Evolutionary conservation across 495 filamentous ascomycete genomes (phyloP), one percentile per base, ranked within the genome.

Genomic region (Jackrogersella multiformis): DNA sequence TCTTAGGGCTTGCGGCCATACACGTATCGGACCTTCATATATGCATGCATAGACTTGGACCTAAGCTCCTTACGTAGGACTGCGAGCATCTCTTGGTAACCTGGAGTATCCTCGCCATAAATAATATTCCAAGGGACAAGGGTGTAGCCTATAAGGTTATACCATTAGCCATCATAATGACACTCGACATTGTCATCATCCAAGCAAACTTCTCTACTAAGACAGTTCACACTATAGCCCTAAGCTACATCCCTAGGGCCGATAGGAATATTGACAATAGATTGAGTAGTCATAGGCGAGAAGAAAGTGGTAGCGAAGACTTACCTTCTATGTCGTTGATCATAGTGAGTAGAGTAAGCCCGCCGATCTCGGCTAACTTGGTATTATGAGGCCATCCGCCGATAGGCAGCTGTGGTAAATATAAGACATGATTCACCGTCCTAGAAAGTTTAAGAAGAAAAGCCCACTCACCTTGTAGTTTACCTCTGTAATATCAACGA

Each of bases 401-500:
- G 24, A 64, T 52, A 26, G 61, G 54, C 23, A 56, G 18, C 54
- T 58, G 20, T 7, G n/a, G 20, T 3, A 30, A 30, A 30, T 7
- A 30, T 30, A 30, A 30, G 26, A 30, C 26, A 30, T 30, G 26
- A 30, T 7, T 30, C 7, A 30, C 7, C 26, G 7, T 7, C 26
- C 3, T 16, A 24, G 34, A 28, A 30, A 28, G 4, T 21, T n/a
- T 41, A 4, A 24, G 7, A 21, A 18, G 23, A 32, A 10, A 56
- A 32, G 0, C 9, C 13, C 35, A 49, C 57, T 30, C 15, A 52
- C 57, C 35, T 61, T 61, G n/a, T 30, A 61, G 20, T 61, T 61
- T 1, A 61, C 57, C 16, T 69, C 66, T 16, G 34, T 56, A 13
- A 61, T 69, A 39, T 69, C 60, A 34, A 69, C 59, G 28, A 69